Conservation (phyloP, 306 rosid species). For the Gynostemma pentaphyllum region DNA sequence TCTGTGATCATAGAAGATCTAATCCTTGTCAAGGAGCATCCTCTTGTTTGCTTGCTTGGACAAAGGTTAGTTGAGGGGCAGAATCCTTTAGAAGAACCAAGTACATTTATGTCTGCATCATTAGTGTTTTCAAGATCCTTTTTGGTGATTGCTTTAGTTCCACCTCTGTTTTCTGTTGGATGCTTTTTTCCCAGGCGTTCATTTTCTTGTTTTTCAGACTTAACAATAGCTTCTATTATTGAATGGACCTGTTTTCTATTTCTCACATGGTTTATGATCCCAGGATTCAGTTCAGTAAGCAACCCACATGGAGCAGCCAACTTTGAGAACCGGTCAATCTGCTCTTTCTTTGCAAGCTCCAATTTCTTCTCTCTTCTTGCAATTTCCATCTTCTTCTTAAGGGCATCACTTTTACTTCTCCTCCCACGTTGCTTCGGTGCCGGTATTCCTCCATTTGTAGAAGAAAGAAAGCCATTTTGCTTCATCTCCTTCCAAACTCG, state of each 20-base stretch:
- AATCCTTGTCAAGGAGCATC: constrained; percentile 16
- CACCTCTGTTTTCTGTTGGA: constrained; percentile 25
- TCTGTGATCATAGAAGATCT: constrained; percentile 24
- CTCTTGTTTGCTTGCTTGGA: constrained; percentile 35
- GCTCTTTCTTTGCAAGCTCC: constrained; percentile 82
- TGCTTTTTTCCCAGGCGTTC: constrained; percentile 34
- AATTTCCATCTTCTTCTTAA: constrained; percentile 63
- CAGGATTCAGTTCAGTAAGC: constrained; percentile 86
- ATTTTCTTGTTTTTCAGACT: constrained; percentile 53
- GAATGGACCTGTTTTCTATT: constrained; percentile 89
- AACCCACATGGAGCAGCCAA: constrained; percentile 98
- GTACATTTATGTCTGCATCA: constrained; percentile 26
- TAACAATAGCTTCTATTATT: constrained; percentile 80
- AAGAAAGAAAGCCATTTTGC: constrained; percentile 78
- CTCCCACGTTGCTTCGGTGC: constrained; percentile 68
- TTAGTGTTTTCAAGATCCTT: constrained; percentile 25
- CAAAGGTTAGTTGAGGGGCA: constrained; percentile 16
- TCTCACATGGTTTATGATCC: constrained; percentile 95
- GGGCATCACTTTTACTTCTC: constrained; percentile 51
- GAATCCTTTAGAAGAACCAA: constrained; percentile 23
- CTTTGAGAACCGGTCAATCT: constrained; percentile 66
- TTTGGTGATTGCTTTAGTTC: constrained; percentile 22
- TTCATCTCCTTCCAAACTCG: constrained; percentile 75
- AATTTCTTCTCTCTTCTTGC: constrained; percentile 80
- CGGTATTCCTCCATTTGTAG: constrained; percentile 84